These are phyloP conservation scores for Gentiana macrophylla DNA, from an alignment of 257 asterid species.

Conservation along the genomic window DNA sequence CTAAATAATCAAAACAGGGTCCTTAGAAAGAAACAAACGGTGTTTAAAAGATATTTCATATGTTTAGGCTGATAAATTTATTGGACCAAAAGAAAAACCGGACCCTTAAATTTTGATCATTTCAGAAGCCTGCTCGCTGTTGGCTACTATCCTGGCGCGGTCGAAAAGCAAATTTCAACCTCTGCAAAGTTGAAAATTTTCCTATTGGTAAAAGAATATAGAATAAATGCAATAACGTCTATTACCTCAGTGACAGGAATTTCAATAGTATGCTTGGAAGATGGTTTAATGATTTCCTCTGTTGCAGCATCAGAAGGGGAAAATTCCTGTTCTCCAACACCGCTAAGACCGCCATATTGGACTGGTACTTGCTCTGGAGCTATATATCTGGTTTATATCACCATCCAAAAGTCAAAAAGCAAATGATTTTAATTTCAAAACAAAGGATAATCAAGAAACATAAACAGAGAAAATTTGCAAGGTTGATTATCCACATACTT, in stretches of 20 bases:
- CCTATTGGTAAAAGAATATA: too few species aligned
- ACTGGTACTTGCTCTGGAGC: constrained; percentile 87
- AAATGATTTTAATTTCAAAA: neutral
- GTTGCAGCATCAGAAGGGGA: constrained; percentile 51
- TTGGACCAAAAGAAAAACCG: too few species aligned
- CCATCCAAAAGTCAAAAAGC: neutral
- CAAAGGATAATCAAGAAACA: neutral
- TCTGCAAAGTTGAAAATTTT: neutral
- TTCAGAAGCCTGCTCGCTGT: too few species aligned
- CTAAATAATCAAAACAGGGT: too few species aligned
- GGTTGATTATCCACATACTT: constrained; percentile 30
- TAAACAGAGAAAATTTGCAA: neutral
- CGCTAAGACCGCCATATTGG: constrained; percentile 89
- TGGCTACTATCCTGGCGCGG: too few species aligned
- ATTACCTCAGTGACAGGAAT: constrained; percentile 75
- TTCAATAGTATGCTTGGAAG: constrained; percentile 61
- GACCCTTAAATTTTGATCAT: too few species aligned
- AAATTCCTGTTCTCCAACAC: constrained; percentile 68
- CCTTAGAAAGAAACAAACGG: too few species aligned
- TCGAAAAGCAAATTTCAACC: neutral
- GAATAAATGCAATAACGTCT: neutral
- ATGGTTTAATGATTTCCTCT: constrained; percentile 72
- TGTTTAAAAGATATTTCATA: too few species aligned
- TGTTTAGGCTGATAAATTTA: too few species aligned
- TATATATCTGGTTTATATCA: constrained; percentile 48